Base-by-base conservation (phyloP, 2,329 filamentous ascomycete genomes). In the Ophiosphaerella korrae region DNA sequence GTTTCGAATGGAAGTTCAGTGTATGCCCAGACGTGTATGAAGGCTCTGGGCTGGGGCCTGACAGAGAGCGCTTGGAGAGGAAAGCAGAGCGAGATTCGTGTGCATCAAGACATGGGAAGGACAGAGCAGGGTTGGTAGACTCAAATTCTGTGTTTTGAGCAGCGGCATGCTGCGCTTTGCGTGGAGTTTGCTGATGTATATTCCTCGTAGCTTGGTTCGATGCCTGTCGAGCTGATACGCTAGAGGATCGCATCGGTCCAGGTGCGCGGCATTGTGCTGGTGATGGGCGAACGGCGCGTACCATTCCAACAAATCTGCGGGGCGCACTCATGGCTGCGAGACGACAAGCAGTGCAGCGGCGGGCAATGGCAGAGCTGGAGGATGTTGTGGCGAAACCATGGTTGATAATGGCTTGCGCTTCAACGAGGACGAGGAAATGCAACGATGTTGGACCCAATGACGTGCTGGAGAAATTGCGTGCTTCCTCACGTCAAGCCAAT, bases 11-110 rank as follows among this genome's bases (percentile, higher is more conserved):
- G 75, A 89, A 97, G 26, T 78, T 82, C 58, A 89, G 83, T 44
- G 94, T 92, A n/a, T 85, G 86, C 50, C 94, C 94, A 39, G 89
- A 88, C 0, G 93, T 97, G 74, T 99, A 99, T 1, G 91, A 91
- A 0, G 94, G 94, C 70, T 99, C 94, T 1, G 93, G 93, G 0
- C 93, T 93, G 1, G 93, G 93, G 0, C 93, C 93, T 40, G 86
- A 87, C 18, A 75, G 68, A 13, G 85, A 83, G 41, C 88, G 80
- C 33, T 88, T 89, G 13, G 84, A 83, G 40, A 97, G 85, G 8
- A 80, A 88, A 5, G 88, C 88, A 0, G 93, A 79, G 43, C 77
- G 64, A 7, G 67, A 71, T 55, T 76, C 74, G 41, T 74, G 67
- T n/a, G 70, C 71, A 45, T 76, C 74, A 50, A 76, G 71, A 48